phyloP scores from a whole-genome alignment of 768 basidiomycete genomes.

The Tricholoma sp. region DNA sequence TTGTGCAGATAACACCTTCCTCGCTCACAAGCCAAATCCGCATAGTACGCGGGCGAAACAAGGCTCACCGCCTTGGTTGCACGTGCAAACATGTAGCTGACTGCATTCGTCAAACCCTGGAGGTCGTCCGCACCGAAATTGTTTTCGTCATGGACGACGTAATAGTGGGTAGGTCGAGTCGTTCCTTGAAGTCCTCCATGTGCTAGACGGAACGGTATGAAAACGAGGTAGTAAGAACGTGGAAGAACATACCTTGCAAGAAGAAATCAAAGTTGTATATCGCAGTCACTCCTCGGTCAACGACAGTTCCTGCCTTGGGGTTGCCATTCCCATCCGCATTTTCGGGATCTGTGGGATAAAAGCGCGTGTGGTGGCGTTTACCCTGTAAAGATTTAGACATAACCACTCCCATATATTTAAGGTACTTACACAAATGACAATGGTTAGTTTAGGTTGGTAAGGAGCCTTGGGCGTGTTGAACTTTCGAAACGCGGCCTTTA shows the following conservation, averaged over 20 bases:
- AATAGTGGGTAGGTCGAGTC: constrained; percentile 74
- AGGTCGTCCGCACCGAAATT: constrained; percentile 62
- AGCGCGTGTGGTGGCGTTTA: constrained; percentile 51
- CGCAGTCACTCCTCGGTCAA: constrained; percentile 74
- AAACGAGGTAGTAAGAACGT: not conserved
- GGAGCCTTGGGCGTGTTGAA: constrained; percentile 34
- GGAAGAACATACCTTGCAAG: constrained; percentile 44
- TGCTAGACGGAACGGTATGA: constrained; percentile 31
- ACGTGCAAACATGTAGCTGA: constrained; percentile 78
- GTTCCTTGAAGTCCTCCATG: constrained; percentile 75
- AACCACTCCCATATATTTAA: not conserved
- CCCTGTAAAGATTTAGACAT: constrained; percentile 23
- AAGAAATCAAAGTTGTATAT: constrained; percentile 65
- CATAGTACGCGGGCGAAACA: constrained; percentile 77
- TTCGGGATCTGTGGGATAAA: constrained; percentile 52
- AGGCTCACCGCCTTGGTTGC: constrained; percentile 86
- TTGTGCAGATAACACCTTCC: constrained; percentile 74
- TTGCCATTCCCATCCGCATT: constrained; percentile 65
- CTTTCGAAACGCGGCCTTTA: constrained; percentile 53
- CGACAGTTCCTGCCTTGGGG: constrained; percentile 71
- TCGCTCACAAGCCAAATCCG: constrained; percentile 60
- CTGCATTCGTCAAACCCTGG: constrained; percentile 64
- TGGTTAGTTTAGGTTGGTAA: constrained; percentile 56
- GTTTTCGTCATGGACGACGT: constrained; percentile 77
- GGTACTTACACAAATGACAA: constrained; percentile 69